Evolutionary conservation across 495 filamentous ascomycete species (phyloP), one percentile per base, ranked within the genome.

Genomic region (Penicillium canariense): DNA sequence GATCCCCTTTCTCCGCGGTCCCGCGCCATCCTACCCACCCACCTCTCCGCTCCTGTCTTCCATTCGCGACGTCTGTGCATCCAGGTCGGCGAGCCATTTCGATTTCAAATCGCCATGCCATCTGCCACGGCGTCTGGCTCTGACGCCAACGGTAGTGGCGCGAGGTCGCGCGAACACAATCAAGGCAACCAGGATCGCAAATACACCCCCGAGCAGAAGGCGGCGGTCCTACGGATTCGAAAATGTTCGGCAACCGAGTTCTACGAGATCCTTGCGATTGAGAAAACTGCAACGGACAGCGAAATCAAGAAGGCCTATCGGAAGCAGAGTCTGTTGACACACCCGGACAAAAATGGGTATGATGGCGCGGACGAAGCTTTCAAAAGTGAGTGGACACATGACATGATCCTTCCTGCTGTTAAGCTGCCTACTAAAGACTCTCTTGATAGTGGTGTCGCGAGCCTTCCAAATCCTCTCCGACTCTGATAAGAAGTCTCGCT

Each of bases 271-370:
- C 73, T 98, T 34, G 83, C 82, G 6, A 65, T 92, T 36, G 86
- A 91, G 63, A 81, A 80, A 57, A 81, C 86, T 11, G 87, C 85
- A 50, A 81, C 83, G 28, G 92, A 96, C 58, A 72, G 74, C 52
- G 91, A 96, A 64, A 88, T 98, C 66, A 98, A 97, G 71, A 98
- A 97, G 79, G 92, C 94, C 2, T 98, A 98, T 74, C 81, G 91
- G 63, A 97, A 97, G 72, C 76, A 91, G 60, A 91, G 87, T 75
- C 73, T 98, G 61, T 75, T 96, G 62, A 97, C 93, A 51, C 94
- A 98, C 77, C 94, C 94, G 51, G 94, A 98, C 76, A 98, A 98
- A 78, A 98, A 97, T 77, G 92, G 90, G n/a, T 91, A 96, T 71
- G 89, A 93, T 26, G 86, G 92, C 30, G 92, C 94, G 50, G 94